Base-by-base conservation (phyloP, 805 yeast genomes). In the Wickerhamiella alocasiicola region DNA sequence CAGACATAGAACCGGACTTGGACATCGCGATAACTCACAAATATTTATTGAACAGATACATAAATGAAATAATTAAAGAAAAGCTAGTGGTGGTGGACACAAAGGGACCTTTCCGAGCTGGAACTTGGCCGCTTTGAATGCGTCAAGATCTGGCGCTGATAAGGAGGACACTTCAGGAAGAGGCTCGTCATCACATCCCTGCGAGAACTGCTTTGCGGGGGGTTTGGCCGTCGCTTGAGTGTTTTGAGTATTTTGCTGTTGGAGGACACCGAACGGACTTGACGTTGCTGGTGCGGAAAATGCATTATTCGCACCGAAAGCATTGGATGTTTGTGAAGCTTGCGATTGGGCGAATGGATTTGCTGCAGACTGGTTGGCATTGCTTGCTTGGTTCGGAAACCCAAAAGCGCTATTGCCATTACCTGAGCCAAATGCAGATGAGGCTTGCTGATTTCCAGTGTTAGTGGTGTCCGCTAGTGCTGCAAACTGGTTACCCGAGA, bases 1-100 rank as follows among this genome's bases (percentile, higher is more conserved):
- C 88, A 82, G 50, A 77, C 43, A 3, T 43, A 24, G 18, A 6
- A n/a, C 5, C n/a, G n/a, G n/a, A n/a, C n/a, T n/a, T n/a, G n/a
- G n/a, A n/a, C n/a, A n/a, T n/a, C n/a, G n/a, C n/a, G n/a, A n/a
- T n/a, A n/a, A n/a, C n/a, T n/a, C n/a, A 11, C 16, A 28, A 6
- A 28, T 13, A 13, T 6, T 13, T 7, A 28, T 6, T 28, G 31
- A 13, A 28, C 9, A 13, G n/a, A n/a, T 6, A 9, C n/a, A 12
- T 9, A 9, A 28, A 9, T 28, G 18, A 36, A 12, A 13, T 33
- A 13, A 13, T 24, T 30, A 37, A 18, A 34, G 30, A 6, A 37
- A 28, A 25, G 19, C 26, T 7, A 37, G 17, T 3, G 41, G 41
- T 3, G 41, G 41, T 6, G 41, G 34, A 5, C 17, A 9, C 26